Percentiles rank a stretch among this genome's conserved stretches.
These are phyloP conservation scores for Picea abies DNA, from an alignment of 83 land plant genomes.

Conservation along the genomic window DNA sequence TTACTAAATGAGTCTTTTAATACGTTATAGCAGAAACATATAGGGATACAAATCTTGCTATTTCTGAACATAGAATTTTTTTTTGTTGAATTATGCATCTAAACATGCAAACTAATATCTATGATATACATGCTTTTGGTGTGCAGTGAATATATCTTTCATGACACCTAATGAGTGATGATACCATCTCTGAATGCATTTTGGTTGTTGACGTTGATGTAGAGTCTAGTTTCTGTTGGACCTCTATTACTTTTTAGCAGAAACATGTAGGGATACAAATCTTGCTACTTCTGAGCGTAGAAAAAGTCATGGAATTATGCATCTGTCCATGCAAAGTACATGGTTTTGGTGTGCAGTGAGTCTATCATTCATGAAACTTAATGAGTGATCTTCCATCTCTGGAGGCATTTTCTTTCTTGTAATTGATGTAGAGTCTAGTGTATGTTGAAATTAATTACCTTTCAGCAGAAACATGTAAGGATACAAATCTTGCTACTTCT, in stretches of 20 bases:
- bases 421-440: background rate
- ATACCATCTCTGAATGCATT: background rate
- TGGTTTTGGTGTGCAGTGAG: background rate
- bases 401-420: background rate
- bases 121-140: background rate
- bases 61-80: background rate
- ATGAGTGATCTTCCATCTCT: background rate
- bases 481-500: background rate
- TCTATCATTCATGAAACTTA: background rate
- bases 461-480: background rate
- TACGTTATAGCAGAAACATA: background rate
- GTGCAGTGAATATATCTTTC: background rate
- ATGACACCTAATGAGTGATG: background rate
- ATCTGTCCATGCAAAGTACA: background rate
- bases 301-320: background rate
- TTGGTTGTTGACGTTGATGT: background rate
- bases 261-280: background rate
- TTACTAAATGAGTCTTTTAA: too few relatives aligned
- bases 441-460: background rate
- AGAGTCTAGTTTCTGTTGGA: background rate
- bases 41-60: background rate
- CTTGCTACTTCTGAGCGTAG: background rate
- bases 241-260: too few relatives aligned
- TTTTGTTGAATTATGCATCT: background rate
- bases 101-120: background rate